Percentiles rank a stretch among this genome's conserved stretches.
These are phyloP conservation scores for Kurtzmaniella quercitrusa DNA, from an alignment of 1,139 yeast genomes.

Conservation along the genomic window DNA sequence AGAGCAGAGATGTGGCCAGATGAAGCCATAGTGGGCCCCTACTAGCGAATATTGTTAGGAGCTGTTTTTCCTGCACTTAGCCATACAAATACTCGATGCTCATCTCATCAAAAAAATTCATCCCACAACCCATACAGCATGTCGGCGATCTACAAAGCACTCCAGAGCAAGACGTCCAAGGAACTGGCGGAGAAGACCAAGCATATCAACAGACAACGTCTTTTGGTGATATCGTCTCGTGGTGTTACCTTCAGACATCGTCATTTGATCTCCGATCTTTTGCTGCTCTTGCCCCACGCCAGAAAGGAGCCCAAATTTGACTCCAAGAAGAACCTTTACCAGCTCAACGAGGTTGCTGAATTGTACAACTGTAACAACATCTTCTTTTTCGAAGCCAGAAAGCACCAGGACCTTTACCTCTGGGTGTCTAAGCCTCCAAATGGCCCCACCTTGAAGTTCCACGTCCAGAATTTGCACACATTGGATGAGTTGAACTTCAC, in stretches of 20 bases:
- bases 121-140: slow-evolving; percentile 18
- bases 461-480: slow-evolving; percentile 91
- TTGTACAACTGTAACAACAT: slow-evolving; percentile 95
- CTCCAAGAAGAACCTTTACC: slow-evolving; percentile 82
- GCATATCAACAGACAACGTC: slow-evolving; percentile 73
- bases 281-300: slow-evolving; percentile 83
- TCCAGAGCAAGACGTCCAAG: slow-evolving; percentile 47
- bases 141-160: slow-evolving; percentile 69
- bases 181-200: slow-evolving; percentile 45
- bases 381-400: slow-evolving; percentile 91
- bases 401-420: slow-evolving; percentile 90
- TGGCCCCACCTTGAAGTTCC: slow-evolving; percentile 95
- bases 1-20: no score
- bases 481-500: slow-evolving; percentile 94
- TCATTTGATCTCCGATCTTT: slow-evolving; percentile 81
- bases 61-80: not conserved
- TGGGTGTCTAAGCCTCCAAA: slow-evolving; percentile 97
- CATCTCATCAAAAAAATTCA: not conserved
- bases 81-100: not conserved
- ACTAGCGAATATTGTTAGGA: not conserved
- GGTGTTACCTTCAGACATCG: slow-evolving; percentile 95
- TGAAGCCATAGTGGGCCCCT: no score
- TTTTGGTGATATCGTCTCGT: slow-evolving; percentile 84
- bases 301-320: slow-evolving; percentile 96
- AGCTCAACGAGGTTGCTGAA: slow-evolving; percentile 93